Evolutionary conservation across 495 filamentous ascomycete genomes (phyloP).

Genomic region (Aspergillus funiculosus): DNA sequence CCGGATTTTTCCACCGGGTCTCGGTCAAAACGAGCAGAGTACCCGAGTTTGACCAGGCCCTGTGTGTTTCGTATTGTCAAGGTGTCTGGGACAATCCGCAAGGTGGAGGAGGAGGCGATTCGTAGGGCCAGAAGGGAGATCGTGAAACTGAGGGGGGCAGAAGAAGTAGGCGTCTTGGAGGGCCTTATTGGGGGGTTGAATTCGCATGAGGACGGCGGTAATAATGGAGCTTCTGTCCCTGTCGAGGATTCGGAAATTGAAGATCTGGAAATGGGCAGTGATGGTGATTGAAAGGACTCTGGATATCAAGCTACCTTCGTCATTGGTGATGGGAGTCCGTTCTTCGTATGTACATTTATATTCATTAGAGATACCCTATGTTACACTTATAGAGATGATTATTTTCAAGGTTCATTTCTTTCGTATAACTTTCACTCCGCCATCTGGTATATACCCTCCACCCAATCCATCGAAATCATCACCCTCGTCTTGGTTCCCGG

Average conservation of each 20-base stretch:
- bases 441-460: constrained; percentile 31
- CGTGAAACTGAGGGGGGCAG: constrained; percentile 49
- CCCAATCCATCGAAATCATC: constrained; percentile 33
- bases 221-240: constrained; percentile 12
- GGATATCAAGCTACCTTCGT: too few species aligned
- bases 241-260: constrained; percentile 39
- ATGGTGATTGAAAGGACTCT: constrained; percentile 29
- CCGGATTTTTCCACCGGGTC: constrained; percentile 34
- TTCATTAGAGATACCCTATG: constrained; percentile 38
- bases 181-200: constrained; percentile 29
- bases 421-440: constrained; percentile 44
- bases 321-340: background rate
- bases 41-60: constrained; percentile 27
- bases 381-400: constrained; percentile 19
- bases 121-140: constrained; percentile 66
- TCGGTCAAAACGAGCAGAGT: constrained; percentile 35
- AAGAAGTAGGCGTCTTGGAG: constrained; percentile 38
- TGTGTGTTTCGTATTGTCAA: constrained; percentile 83
- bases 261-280: constrained; percentile 45
- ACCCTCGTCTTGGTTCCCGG: constrained; percentile 25
- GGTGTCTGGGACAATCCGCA: constrained; percentile 90
- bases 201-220: background rate
- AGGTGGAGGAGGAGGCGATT: constrained; percentile 85
- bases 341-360: constrained; percentile 13
- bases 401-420: constrained; percentile 21